Evolutionary conservation across 2,329 filamentous ascomycete species (phyloP).

Genomic region (Periglandula ipomoeae): DNA sequence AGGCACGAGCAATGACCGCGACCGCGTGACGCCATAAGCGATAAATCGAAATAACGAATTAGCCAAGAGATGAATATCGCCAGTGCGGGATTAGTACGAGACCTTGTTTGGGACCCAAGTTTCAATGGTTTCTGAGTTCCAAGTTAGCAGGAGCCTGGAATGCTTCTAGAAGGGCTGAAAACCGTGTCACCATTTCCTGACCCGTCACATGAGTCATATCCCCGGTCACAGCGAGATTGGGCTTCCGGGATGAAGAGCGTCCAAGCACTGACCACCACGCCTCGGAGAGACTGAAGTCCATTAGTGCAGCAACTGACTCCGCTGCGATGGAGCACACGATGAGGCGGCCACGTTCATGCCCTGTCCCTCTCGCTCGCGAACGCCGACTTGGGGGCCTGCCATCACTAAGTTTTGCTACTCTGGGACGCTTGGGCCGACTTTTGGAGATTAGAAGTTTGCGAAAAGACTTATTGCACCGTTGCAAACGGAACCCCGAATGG

Average conservation of each 20-base stretch:
- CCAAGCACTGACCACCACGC: neutral
- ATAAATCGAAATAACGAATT: too few species aligned
- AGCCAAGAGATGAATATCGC: too few species aligned
- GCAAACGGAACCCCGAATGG: neutral
- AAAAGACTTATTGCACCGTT: neutral
- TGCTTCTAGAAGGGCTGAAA: constrained; percentile 6
- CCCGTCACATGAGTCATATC: too few species aligned
- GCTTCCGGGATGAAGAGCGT: neutral
- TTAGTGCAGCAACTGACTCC: neutral
- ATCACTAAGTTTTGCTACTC: neutral
- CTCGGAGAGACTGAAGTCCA: neutral
- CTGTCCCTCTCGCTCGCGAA: neutral
- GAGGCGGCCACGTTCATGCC: neutral
- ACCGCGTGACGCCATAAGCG: too few species aligned
- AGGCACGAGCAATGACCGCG: too few species aligned
- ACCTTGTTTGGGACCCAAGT: too few species aligned
- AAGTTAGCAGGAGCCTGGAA: constrained; percentile 1
- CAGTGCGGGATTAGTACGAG: too few species aligned
- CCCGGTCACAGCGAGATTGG: neutral
- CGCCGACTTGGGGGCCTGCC: neutral
- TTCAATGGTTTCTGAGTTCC: too few species aligned
- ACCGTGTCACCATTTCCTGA: neutral
- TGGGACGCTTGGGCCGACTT: neutral
- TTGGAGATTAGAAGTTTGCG: too few species aligned
- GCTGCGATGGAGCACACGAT: neutral